A percentile compares a stretch with the other conserved stretches of the same genome.
Conservation (phyloP, 495 filamentous ascomycete genomes). For the Darksidea phi region DNA sequence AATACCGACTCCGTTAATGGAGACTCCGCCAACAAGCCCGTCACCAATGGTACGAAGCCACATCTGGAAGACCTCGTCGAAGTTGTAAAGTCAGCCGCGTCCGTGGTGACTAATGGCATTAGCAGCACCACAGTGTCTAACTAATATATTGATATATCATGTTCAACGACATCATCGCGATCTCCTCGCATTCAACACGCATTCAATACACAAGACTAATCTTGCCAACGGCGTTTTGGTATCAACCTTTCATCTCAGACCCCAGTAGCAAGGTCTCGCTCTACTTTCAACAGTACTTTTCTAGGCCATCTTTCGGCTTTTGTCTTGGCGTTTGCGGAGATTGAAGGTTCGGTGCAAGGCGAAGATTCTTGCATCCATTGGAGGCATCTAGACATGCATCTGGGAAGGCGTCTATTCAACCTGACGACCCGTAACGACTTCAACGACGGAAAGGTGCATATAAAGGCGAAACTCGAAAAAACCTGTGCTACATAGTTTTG, state of each 20-base stretch:
- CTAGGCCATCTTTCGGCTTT: background rate
- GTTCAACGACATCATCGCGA: background rate
- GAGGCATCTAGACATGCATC: slow-evolving; percentile 17
- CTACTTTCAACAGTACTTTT: slow-evolving; percentile 24
- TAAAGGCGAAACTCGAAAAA: background rate
- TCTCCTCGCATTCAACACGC: slow-evolving; percentile 30
- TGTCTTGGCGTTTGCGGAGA: background rate
- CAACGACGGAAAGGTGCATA: background rate
- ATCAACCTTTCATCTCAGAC: background rate
- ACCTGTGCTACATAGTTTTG: background rate
- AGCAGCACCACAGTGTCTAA: slow-evolving; percentile 15
- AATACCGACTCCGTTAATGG: slow-evolving; percentile 17
- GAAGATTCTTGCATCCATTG: slow-evolving; percentile 10
- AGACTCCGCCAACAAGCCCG: background rate
- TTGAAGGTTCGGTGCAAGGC: background rate
- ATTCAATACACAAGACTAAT: slow-evolving; percentile 29
- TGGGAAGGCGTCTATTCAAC: slow-evolving; percentile 38
- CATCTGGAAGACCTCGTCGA: slow-evolving; percentile 1
- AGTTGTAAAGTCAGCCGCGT: slow-evolving; percentile 10
- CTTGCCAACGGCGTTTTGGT: slow-evolving; percentile 6
- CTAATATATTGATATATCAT: slow-evolving; percentile 11
- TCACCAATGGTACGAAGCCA: slow-evolving; percentile 3
- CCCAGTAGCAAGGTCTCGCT: background rate
- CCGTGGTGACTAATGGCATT: slow-evolving; percentile 23
- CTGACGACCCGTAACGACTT: slow-evolving; percentile 28